A percentile compares a stretch with the other conserved stretches of the same genome.
Conservation (phyloP, 148 eudicot species). For the Cornus suecica region DNA sequence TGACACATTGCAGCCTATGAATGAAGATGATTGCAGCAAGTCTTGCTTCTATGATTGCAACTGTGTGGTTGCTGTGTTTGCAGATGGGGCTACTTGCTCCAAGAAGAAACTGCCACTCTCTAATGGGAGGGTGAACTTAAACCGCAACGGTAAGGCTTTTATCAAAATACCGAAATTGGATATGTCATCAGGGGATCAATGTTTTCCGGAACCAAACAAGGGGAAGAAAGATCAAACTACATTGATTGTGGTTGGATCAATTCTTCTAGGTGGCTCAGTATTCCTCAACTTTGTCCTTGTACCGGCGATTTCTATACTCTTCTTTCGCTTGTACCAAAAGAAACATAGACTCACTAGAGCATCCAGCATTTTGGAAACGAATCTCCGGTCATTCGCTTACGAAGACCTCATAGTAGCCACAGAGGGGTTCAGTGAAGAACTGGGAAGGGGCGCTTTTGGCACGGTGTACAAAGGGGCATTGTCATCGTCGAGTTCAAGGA, state of each 20-base stretch:
- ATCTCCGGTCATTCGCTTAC: slow-evolving; percentile 20
- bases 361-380: neutral
- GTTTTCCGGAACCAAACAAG: neutral
- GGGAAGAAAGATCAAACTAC: slow-evolving; percentile 11
- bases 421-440: slow-evolving; percentile 16
- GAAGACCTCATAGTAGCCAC: slow-evolving; percentile 24
- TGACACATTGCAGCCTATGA: neutral
- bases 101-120: slow-evolving; percentile 37
- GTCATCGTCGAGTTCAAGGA: slow-evolving; percentile 6
- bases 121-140: slow-evolving; percentile 26
- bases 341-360: neutral
- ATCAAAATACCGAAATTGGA: slow-evolving; percentile 14
- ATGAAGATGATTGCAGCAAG: slow-evolving; percentile 14
- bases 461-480: slow-evolving; percentile 22
- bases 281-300: slow-evolving; percentile 20
- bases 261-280: slow-evolving; percentile 20
- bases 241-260: slow-evolving; percentile 7
- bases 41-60: slow-evolving; percentile 28
- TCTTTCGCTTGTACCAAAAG: slow-evolving; percentile 12
- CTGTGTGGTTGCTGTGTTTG: slow-evolving; percentile 22
- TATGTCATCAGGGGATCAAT: neutral
- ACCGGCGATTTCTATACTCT: neutral
- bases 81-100: slow-evolving; percentile 24
- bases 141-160: slow-evolving; percentile 7
- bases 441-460: slow-evolving; percentile 28